Percentiles rank a stretch among this genome's conserved stretches.
These are phyloP conservation scores for Leccinum fibrillosum DNA, from an alignment of 768 basidiomycete species.

Conservation along the genomic window DNA sequence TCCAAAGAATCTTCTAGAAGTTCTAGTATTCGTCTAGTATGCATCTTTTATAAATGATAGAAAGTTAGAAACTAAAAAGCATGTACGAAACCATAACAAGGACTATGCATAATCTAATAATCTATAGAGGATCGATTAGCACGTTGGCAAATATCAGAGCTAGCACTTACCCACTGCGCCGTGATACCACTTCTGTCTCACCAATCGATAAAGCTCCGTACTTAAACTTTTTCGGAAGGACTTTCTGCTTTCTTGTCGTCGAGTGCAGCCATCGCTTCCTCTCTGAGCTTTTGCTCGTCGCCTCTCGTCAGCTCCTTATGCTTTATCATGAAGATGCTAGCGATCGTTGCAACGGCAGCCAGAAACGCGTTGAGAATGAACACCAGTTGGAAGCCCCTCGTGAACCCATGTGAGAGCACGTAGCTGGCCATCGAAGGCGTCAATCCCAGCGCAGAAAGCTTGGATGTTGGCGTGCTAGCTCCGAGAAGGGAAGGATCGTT, in stretches of 20 bases:
- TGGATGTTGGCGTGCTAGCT: slow-evolving; percentile 28
- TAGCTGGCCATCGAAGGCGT: slow-evolving; percentile 34
- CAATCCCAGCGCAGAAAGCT: slow-evolving; percentile 35
- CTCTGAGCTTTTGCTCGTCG: slow-evolving; percentile 52
- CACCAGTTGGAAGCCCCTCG: slow-evolving; percentile 52
- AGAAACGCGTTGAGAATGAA: slow-evolving; percentile 62
- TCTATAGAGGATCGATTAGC: neutral
- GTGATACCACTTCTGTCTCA: neutral
- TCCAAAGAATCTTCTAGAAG: neutral
- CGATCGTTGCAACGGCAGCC: slow-evolving; percentile 50
- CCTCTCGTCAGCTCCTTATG: slow-evolving; percentile 56
- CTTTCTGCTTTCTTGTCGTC: neutral
- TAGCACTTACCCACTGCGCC: slow-evolving; percentile 1
- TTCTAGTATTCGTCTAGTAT: neutral
- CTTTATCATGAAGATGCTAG: slow-evolving; percentile 58
- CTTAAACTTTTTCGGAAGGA: slow-evolving; percentile 2
- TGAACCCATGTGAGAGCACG: slow-evolving; percentile 50
- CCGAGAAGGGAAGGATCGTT: slow-evolving; percentile 44
- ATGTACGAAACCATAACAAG: neutral
- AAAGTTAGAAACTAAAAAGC: neutral
- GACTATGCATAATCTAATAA: neutral
- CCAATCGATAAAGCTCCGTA: neutral
- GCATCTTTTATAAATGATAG: neutral
- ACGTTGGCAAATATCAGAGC: neutral
- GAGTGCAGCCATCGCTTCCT: slow-evolving; percentile 31